Percentiles rank a stretch among this genome's conserved stretches.
Evolutionary conservation across 2,329 filamentous ascomycete species (phyloP).

Genomic region (Fonsecaea monophora): DNA sequence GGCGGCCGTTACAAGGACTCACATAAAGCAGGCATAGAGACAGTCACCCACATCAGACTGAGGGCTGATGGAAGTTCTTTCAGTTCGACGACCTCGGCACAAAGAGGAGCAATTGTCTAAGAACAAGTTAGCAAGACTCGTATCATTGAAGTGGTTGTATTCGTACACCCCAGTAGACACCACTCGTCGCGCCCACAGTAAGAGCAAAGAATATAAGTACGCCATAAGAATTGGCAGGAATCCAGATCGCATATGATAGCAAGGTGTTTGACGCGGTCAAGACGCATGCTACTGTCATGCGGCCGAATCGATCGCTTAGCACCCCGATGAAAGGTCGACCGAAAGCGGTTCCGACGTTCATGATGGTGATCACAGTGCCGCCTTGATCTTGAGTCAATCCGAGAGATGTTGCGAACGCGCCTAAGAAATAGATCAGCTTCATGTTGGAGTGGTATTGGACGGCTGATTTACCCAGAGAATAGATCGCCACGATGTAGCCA

Average conservation of each 20-base stretch:
- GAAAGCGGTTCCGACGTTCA: slow-evolving; percentile 58
- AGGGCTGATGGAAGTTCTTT: slow-evolving; percentile 41
- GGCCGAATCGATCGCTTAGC: slow-evolving; percentile 53
- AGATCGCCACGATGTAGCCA: slow-evolving; percentile 51
- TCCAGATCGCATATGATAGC: slow-evolving; percentile 54
- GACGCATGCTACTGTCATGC: slow-evolving; percentile 51
- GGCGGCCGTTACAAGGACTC: slow-evolving; percentile 35
- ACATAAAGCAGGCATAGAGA: slow-evolving; percentile 54
- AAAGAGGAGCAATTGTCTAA: slow-evolving; percentile 43
- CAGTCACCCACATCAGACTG: slow-evolving; percentile 41
- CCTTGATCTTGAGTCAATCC: slow-evolving; percentile 51
- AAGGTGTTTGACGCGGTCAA: slow-evolving; percentile 52
- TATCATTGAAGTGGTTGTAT: background rate
- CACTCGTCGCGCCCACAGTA: slow-evolving; percentile 53
- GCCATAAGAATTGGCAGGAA: slow-evolving; percentile 53
- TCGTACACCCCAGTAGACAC: slow-evolving; percentile 54
- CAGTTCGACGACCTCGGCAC: slow-evolving; percentile 42
- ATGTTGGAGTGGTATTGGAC: background rate
- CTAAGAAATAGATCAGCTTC: slow-evolving; percentile 1
- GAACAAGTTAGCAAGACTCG: slow-evolving; percentile 13
- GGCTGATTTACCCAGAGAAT: slow-evolving; percentile 10
- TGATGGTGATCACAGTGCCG: slow-evolving; percentile 50
- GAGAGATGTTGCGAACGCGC: slow-evolving; percentile 54
- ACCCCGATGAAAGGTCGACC: slow-evolving; percentile 57
- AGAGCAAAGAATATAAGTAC: slow-evolving; percentile 54